Evolutionary conservation across 73 alveolate species (phyloP).

Genomic region (Paramecium sonneborni): DNA sequence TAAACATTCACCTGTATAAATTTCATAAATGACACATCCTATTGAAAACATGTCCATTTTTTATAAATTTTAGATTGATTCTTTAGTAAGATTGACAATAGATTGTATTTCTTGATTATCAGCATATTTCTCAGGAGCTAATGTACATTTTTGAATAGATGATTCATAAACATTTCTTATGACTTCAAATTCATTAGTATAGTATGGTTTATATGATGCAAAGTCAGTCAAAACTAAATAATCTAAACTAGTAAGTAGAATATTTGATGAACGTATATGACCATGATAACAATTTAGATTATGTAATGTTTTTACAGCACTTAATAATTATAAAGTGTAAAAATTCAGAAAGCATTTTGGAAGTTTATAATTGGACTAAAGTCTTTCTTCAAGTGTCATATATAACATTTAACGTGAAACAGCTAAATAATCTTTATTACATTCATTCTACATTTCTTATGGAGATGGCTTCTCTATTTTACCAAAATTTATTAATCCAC

Average conservation of each 20-base stretch:
- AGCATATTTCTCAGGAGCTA: background rate
- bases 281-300: background rate
- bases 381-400: too few relatives aligned
- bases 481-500: background rate
- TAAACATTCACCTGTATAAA: constrained; percentile 74
- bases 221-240: background rate
- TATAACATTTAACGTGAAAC: background rate
- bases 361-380: background rate
- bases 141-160: background rate
- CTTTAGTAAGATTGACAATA: background rate
- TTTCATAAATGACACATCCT: constrained; percentile 85
- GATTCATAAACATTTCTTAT: background rate
- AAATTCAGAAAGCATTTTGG: background rate
- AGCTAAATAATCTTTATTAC: background rate
- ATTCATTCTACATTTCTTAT: too few relatives aligned
- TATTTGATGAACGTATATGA: background rate
- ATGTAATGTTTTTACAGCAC: background rate
- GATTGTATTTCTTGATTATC: too few relatives aligned
- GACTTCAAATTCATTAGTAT: background rate
- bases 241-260: background rate
- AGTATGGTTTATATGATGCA: background rate
- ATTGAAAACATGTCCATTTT: constrained; percentile 89
- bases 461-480: too few relatives aligned
- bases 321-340: background rate
- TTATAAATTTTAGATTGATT: background rate